Base-by-base conservation (phyloP, 305 asterid genomes). In the Nicotiana rustica region DNA sequence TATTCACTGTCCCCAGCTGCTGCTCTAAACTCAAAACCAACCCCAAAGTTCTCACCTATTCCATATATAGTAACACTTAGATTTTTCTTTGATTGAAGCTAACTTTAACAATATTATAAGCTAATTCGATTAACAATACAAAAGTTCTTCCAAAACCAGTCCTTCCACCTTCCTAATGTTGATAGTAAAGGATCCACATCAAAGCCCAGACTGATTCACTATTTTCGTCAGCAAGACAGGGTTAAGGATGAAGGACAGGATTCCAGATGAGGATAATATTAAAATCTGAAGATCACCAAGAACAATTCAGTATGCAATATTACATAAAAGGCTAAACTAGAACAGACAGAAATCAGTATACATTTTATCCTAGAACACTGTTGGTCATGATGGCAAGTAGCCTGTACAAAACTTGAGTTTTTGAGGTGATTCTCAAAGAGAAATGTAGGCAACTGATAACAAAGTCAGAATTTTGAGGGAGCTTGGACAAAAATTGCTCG, bases 21-120 rank as follows among this genome's bases (percentile, higher is more conserved):
- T 68, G 47, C 17, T 66, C 73, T 33, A 66, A 68, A 52, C 31
- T 68, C 55, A 68, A 36, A 67, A 68, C n/a, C 29, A 9, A 14
- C 31, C 41, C 31, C 55, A 35, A 68, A 68, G 76, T 36, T 68
- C 76, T 68, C 52, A 67, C 14, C 4, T 35, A 17, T 68, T 36
- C 76, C 55, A 68, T 29, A 55, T 36, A 67, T 36, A 36, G 17
- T n/a, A 33, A 67, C 36, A 15, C n/a, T 35, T 8, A 52, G 31
- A 68, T 35, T 36, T 68, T 68, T 68, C 76, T 68, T 68, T 36
- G 76, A 67, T 68, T 67, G 76, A 66, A 31, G 73, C 35, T 31
- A 31, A 36, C 55, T 68, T 36, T 4, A 36, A 68, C 31, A 9
- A 17, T 68, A 35, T 38, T 13, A 79, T n/a, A n/a, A 61, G 41